Conservation (phyloP, 2,329 filamentous ascomycete genomes). For the Ascochyta rabiei region DNA sequence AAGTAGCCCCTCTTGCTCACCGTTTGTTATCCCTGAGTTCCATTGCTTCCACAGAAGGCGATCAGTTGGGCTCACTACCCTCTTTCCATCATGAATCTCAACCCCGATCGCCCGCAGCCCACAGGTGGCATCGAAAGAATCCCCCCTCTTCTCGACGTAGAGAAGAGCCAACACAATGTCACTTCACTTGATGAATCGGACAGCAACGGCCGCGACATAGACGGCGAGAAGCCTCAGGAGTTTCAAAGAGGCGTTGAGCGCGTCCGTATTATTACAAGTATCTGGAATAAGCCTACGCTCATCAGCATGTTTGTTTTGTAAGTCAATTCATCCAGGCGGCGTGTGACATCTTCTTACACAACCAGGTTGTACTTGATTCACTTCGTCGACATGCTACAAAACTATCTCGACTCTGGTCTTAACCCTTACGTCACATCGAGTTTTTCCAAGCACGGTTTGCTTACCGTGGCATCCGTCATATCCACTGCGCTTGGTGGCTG, state of each 20-base stretch:
- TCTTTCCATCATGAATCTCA: conserved; percentile 20
- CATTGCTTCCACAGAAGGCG: conserved; percentile 19
- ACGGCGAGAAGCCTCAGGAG: conserved; percentile 30
- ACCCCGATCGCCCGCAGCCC: conserved; percentile 14
- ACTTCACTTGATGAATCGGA: conserved; percentile 21
- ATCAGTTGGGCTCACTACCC: conserved; percentile 7
- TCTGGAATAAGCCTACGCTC: conserved; percentile 49
- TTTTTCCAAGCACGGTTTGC: conserved; percentile 44
- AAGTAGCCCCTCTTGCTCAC: conserved; percentile 6
- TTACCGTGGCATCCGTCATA: conserved; percentile 45
- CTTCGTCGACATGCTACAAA: conserved; percentile 57
- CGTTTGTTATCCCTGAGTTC: conserved; percentile 16
- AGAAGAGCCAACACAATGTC: conserved; percentile 25
- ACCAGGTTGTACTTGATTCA: conserved; percentile 55
- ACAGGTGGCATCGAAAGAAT: conserved; percentile 22
- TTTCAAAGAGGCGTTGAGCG: conserved; percentile 49
- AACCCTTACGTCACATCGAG: conserved; percentile 50
- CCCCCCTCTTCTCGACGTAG: conserved; percentile 23
- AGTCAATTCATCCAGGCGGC: conserved; percentile 7
- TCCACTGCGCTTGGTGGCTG: conserved; percentile 46
- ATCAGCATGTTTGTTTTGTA: conserved; percentile 49
- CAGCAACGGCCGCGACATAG: conserved; percentile 18
- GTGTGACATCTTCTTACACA: not conserved
- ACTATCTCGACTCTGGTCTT: conserved; percentile 49
- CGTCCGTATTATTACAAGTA: conserved; percentile 49